Evolutionary conservation across 2,329 filamentous ascomycete species (phyloP).

Genomic region (Colletotrichum tamarilloi): DNA sequence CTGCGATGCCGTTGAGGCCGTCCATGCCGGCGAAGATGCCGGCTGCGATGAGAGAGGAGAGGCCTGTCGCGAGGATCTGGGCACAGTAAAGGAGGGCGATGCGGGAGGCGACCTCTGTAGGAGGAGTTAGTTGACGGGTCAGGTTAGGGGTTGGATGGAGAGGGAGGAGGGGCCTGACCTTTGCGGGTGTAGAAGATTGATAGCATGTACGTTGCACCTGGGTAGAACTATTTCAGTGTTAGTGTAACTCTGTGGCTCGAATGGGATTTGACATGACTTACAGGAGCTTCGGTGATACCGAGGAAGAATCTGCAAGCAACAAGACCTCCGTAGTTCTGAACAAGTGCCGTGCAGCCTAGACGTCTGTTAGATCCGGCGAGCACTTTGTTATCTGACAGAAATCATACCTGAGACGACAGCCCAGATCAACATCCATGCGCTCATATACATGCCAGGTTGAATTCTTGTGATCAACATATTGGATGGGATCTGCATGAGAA

Average conservation of each 20-base stretch:
- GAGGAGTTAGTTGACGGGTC: background rate
- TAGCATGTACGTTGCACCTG: conserved; percentile 49
- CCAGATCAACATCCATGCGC: conserved; percentile 54
- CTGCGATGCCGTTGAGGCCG: conserved; percentile 63
- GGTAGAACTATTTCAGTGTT: conserved; percentile 46
- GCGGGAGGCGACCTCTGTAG: conserved; percentile 66
- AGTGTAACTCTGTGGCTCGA: too few relatives aligned
- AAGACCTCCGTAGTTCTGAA: conserved; percentile 47
- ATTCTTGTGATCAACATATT: conserved; percentile 58
- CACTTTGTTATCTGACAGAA: too few relatives aligned
- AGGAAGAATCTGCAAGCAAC: conserved; percentile 51
- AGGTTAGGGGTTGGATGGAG: too few relatives aligned
- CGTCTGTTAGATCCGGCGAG: background rate
- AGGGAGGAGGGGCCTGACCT: conserved; percentile 34
- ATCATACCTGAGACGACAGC: conserved; percentile 50
- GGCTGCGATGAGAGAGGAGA: conserved; percentile 73
- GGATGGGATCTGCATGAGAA: conserved; percentile 53
- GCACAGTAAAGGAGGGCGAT: conserved; percentile 70
- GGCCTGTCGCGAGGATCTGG: conserved; percentile 73
- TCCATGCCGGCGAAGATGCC: conserved; percentile 71
- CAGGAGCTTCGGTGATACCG: conserved; percentile 52
- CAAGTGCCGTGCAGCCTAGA: conserved; percentile 48
- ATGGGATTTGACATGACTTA: conserved; percentile 20
- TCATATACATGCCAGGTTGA: conserved; percentile 54
- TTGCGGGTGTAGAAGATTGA: conserved; percentile 48